A percentile compares a stretch with the other conserved stretches of the same genome.
Conservation (phyloP, 768 basidiomycete genomes). For the Xerocomellus chrysenteron region DNA sequence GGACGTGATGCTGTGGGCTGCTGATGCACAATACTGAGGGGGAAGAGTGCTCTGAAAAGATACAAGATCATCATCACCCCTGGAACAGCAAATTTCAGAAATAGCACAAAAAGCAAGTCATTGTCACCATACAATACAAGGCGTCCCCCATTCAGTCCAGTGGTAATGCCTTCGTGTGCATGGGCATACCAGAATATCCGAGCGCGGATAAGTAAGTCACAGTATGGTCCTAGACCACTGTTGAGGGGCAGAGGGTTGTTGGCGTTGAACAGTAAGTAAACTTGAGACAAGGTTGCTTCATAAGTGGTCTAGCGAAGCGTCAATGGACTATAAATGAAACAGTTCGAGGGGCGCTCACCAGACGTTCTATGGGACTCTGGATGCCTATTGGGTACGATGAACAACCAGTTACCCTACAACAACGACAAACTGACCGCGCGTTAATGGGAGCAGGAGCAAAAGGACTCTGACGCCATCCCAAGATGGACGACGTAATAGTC, state of each 20-base stretch:
- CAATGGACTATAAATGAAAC: neutral
- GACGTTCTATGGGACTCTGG: constrained; percentile 28
- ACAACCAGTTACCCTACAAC: neutral
- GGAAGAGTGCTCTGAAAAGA: constrained; percentile 68
- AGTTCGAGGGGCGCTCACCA: constrained; percentile 8
- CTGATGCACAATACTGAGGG: constrained; percentile 33
- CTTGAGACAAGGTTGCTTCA: constrained; percentile 80
- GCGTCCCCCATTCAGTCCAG: constrained; percentile 81
- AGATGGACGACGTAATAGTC: constrained; percentile 74
- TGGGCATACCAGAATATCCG: constrained; percentile 90
- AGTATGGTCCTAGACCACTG: constrained; percentile 52
- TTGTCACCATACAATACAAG: constrained; percentile 62
- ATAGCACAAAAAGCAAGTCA: neutral
- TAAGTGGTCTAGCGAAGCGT: constrained; percentile 56
- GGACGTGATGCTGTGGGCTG: constrained; percentile 30
- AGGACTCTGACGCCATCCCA: constrained; percentile 87
- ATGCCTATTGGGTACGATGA: constrained; percentile 21
- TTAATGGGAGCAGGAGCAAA: constrained; percentile 76
- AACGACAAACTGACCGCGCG: constrained; percentile 59
- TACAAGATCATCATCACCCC: constrained; percentile 73
- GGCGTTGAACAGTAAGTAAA: constrained; percentile 69
- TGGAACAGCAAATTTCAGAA: constrained; percentile 29
- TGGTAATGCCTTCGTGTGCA: constrained; percentile 80
- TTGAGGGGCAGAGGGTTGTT: constrained; percentile 44
- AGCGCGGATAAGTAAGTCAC: constrained; percentile 62